Conservation (phyloP, 495 filamentous ascomycete genomes). For the Xylaria bambusicola region DNA sequence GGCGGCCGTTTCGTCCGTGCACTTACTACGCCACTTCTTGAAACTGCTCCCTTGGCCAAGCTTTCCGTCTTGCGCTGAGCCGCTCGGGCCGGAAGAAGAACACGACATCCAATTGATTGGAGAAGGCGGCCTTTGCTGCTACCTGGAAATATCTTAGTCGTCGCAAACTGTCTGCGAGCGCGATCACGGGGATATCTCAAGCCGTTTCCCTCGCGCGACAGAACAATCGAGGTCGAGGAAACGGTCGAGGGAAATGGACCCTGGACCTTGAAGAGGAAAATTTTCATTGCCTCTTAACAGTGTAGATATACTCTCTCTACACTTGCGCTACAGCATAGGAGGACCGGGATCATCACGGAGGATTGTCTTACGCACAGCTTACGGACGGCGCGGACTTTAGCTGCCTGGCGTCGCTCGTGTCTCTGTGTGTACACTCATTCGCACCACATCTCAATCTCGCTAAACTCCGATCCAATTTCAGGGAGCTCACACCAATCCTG, state of each 20-base stretch:
- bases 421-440: background rate
- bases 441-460: slow-evolving; percentile 33
- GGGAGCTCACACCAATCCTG: slow-evolving; percentile 10
- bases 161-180: background rate
- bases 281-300: background rate
- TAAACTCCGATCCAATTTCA: slow-evolving; percentile 25
- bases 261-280: slow-evolving; percentile 9
- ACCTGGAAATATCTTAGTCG: too few species aligned
- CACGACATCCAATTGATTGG: too few species aligned
- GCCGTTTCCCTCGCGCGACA: background rate
- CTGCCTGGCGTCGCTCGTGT: slow-evolving; percentile 1
- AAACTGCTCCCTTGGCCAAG: slow-evolving; percentile 1
- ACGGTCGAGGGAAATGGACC: background rate
- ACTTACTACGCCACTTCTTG: background rate
- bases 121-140: too few species aligned
- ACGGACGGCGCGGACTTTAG: slow-evolving; percentile 12
- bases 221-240: background rate
- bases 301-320: too few species aligned
- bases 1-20: slow-evolving; percentile 2
- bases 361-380: background rate
- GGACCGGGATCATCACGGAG: background rate
- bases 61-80: background rate
- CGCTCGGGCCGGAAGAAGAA: too few species aligned
- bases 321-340: background rate
- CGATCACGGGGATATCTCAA: background rate